Conservation (phyloP, 2,329 filamentous ascomycete species). For the Phaeosphaeria sp. region DNA sequence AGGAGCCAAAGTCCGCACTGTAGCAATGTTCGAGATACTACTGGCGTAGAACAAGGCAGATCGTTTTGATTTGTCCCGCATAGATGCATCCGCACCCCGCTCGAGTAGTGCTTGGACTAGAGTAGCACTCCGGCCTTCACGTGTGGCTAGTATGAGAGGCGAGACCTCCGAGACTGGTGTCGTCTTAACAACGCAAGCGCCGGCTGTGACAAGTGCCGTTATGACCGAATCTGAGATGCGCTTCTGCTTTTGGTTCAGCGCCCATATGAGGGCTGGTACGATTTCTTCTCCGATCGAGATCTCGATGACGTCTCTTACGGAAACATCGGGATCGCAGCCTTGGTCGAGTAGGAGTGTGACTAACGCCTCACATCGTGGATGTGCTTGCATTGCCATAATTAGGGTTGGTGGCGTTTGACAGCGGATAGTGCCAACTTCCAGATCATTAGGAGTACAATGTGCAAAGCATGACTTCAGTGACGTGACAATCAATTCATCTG, state of each 20-base stretch:
- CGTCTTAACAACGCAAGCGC: conserved; percentile 65
- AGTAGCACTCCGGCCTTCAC: conserved; percentile 60
- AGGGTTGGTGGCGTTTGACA: conserved; percentile 25
- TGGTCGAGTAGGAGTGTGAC: conserved; percentile 28
- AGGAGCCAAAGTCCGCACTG: conserved; percentile 57
- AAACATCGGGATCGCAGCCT: conserved; percentile 49
- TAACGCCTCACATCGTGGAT: conserved; percentile 32
- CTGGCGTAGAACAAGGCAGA: conserved; percentile 69
- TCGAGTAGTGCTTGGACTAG: conserved; percentile 64
- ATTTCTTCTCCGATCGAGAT: conserved; percentile 61
- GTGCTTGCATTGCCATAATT: conserved; percentile 32
- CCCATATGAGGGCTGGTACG: conserved; percentile 67
- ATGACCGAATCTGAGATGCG: conserved; percentile 66
- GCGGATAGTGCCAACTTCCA: conserved; percentile 16
- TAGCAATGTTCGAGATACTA: conserved; percentile 35
- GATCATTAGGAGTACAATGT: conserved; percentile 40
- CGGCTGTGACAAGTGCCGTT: conserved; percentile 61
- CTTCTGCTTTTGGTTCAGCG: conserved; percentile 68
- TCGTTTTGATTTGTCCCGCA: conserved; percentile 63
- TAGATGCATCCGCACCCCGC: conserved; percentile 66
- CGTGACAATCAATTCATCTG: conserved; percentile 54
- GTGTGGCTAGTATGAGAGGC: conserved; percentile 67
- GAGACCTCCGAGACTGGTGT: conserved; percentile 61
- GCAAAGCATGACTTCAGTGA: conserved; percentile 64
- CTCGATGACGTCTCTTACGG: conserved; percentile 53